phyloP scores from a whole-genome alignment of 306 rosid species.

The Luffa acutangula region DNA sequence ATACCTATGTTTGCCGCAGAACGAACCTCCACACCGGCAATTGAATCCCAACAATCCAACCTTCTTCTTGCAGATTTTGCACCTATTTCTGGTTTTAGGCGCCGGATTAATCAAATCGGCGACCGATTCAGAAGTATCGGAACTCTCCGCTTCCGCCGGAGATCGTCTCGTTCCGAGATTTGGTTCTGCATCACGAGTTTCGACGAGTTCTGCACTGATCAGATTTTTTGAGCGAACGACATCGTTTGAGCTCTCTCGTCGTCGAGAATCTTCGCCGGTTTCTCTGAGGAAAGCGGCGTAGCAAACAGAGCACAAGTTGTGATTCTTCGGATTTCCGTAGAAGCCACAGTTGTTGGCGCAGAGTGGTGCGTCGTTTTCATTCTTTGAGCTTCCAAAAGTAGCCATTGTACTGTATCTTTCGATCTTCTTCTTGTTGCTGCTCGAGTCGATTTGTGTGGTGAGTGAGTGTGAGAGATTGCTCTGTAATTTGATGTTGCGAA shows the following conservation, averaged over 20 bases:
- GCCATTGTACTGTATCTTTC: background rate
- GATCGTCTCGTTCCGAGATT: background rate
- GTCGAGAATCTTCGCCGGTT: background rate
- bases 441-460: background rate
- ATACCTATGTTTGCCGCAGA: constrained; percentile 7
- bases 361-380: background rate
- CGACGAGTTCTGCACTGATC: background rate
- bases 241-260: no score
- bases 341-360: constrained; percentile 39
- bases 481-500: background rate
- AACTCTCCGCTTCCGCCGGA: no score
- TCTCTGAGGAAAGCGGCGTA: background rate
- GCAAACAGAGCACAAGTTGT: constrained; percentile 23
- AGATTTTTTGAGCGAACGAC: no score
- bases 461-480: background rate
- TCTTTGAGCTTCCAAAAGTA: background rate
- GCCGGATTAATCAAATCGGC: background rate
- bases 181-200: background rate
- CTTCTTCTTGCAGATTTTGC: constrained; percentile 6
- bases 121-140: background rate
- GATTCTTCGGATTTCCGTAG: constrained; percentile 13
- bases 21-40: constrained; percentile 10
- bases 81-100: background rate
- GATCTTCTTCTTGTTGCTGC: background rate
- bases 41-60: background rate